phyloP scores from a whole-genome alignment of 2,329 filamentous ascomycete species.

The Daldinia sp. region DNA sequence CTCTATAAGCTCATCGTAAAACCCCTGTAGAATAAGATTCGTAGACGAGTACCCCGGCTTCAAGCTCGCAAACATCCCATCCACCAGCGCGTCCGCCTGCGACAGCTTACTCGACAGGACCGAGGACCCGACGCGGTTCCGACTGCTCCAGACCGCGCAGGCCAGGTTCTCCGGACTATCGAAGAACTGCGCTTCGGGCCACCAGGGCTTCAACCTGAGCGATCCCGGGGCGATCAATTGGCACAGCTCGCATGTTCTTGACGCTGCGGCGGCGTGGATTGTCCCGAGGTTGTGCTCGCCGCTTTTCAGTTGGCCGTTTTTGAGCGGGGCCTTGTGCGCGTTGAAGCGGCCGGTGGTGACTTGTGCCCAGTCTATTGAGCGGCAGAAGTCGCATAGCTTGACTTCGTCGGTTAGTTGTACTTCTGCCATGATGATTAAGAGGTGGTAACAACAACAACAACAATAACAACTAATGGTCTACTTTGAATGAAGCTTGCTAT shows the following conservation, averaged over 20 bases:
- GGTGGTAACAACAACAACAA: background rate
- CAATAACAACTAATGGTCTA: too few species aligned
- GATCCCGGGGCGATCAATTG: slow-evolving; percentile 27
- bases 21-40: background rate
- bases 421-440: slow-evolving; percentile 4
- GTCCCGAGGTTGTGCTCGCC: slow-evolving; percentile 38
- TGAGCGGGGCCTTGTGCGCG: background rate
- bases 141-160: slow-evolving; percentile 35
- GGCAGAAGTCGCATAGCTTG: slow-evolving; percentile 34
- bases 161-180: slow-evolving; percentile 33
- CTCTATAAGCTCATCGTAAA: background rate
- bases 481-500: background rate
- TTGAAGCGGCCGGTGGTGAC: slow-evolving; percentile 34
- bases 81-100: slow-evolving; percentile 18
- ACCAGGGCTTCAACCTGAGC: slow-evolving; percentile 28
- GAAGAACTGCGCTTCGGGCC: slow-evolving; percentile 35
- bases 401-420: background rate
- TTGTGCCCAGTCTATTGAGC: slow-evolving; percentile 32
- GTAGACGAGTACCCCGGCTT: slow-evolving; percentile 10
- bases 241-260: slow-evolving; percentile 30
- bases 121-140: slow-evolving; percentile 36
- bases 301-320: slow-evolving; percentile 25
- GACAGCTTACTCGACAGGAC: slow-evolving; percentile 8
- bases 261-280: slow-evolving; percentile 17
- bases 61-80: background rate